Conservation (phyloP, 2,329 filamentous ascomycete genomes). For the Cladorrhinum sp. region DNA sequence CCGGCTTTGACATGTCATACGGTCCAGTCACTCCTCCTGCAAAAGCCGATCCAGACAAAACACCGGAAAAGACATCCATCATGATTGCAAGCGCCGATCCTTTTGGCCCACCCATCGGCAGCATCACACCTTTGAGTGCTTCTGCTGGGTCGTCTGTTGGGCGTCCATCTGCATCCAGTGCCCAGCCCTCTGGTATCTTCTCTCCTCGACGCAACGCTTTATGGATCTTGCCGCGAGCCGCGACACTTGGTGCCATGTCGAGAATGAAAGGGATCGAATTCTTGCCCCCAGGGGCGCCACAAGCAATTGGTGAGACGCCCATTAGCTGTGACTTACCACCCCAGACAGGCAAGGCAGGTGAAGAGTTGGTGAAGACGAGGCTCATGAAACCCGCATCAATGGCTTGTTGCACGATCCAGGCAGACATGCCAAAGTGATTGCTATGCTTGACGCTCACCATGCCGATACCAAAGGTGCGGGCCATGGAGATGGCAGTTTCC, state of each 20-base stretch:
- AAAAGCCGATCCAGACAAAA: conserved; percentile 73
- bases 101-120: conserved; percentile 83
- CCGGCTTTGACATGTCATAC: conserved; percentile 66
- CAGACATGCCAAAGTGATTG: conserved; percentile 82
- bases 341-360: conserved; percentile 68
- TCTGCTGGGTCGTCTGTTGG: conserved; percentile 68
- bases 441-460: conserved; percentile 73
- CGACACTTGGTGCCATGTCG: conserved; percentile 71
- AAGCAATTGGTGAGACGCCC: conserved; percentile 72
- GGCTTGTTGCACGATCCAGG: conserved; percentile 76
- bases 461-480: conserved; percentile 64
- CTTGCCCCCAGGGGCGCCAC: conserved; percentile 64
- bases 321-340: conserved; percentile 67
- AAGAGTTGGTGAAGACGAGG: conserved; percentile 69
- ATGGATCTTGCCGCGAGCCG: conserved; percentile 70
- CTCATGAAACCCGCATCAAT: conserved; percentile 69
- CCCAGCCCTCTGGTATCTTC: conserved; percentile 71
- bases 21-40: conserved; percentile 74
- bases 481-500: conserved; percentile 64
- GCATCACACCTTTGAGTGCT: conserved; percentile 75
- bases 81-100: conserved; percentile 74
- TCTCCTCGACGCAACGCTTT: conserved; percentile 66
- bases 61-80: conserved; percentile 87
- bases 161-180: conserved; percentile 66
- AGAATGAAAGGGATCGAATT: conserved; percentile 59